Base-by-base conservation (phyloP, 306 rosid genomes). In the Ormosia semicastrata region DNA sequence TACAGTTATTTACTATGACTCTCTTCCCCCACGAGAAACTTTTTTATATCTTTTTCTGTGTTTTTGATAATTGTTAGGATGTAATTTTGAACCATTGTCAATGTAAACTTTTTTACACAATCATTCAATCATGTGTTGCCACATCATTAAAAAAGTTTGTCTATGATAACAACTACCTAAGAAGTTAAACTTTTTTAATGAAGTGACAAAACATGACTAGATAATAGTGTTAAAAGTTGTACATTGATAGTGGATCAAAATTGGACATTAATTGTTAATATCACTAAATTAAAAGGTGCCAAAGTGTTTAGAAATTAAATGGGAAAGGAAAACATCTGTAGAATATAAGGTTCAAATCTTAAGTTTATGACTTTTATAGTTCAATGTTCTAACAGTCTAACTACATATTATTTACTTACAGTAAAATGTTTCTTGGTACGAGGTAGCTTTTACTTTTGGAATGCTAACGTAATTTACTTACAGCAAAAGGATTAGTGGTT, bases 401-500 rank as follows among this genome's bases (percentile, higher is more conserved):
- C 40, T 44, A 32, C 6, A 54, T 29, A 0, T 7, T 69, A 68
- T 43, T 43, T 32, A 30, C 56, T 40, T 43, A 3, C 3, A 10
- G 24, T 30, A 43, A n/a, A 54, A 15, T 32, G 14, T 30, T 37
- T 56, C 44, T 34, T 63, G 9, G 40, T 33, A 9, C 44, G 37
- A 64, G 66, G 9, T 49, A 6, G 49, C 52, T 13, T 69, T 17
- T 37, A 46, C 77, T 39, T 41, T 84, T 77, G 56, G 58, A 47
- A 40, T 84, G 46, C 92, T 92, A 81, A 89, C 76, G 54, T 34
- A 65, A 53, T 67, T 78, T 70, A 56, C 84, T 75, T 79, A 65
- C 98, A 95, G 99, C 94, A 95, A 95, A 91, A 90, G 99, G 90
- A 92, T 91, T 65, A 95, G 99, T 85, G 99, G 99, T 85, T 95